Percentiles rank a stretch among this genome's conserved stretches.
phyloP scores from a whole-genome alignment of 768 basidiomycete species.

The Rhodosporidiobolus odoratus region DNA sequence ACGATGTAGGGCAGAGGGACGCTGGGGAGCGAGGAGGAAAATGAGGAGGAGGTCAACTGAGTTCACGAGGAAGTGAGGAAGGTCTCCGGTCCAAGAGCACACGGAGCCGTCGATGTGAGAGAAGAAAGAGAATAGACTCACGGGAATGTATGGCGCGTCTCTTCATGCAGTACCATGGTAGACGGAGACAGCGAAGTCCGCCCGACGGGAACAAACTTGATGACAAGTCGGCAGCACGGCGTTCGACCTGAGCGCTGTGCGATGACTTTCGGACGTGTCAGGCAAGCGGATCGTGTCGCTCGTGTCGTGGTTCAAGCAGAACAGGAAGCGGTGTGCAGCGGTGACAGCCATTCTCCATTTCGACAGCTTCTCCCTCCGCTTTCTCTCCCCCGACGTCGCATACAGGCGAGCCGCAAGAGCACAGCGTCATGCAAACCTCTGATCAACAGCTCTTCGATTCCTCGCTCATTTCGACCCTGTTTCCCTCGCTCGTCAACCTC shows the following conservation, averaged over 20 bases:
- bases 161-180: slow-evolving; percentile 12
- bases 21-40: slow-evolving; percentile 49
- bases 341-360: no score
- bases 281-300: no score
- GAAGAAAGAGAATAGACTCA: not conserved
- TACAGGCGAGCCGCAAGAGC: no score
- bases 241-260: not conserved
- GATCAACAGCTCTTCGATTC: not conserved
- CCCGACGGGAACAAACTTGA: not conserved
- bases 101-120: not conserved
- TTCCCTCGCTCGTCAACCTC: slow-evolving; percentile 7
- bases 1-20: slow-evolving; percentile 91
- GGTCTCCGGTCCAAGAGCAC: no score
- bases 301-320: no score
- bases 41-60: not conserved
- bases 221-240: not conserved
- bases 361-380: no score
- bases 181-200: no score
- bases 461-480: not conserved
- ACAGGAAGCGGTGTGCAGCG: no score
- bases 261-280: not conserved
- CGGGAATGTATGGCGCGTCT: slow-evolving; percentile 12
- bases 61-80: no score
- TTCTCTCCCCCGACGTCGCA: no score
- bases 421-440: not conserved